These are phyloP conservation scores for Amanita fuliginea DNA, from an alignment of 768 basidiomycete species.

Conservation along the genomic window DNA sequence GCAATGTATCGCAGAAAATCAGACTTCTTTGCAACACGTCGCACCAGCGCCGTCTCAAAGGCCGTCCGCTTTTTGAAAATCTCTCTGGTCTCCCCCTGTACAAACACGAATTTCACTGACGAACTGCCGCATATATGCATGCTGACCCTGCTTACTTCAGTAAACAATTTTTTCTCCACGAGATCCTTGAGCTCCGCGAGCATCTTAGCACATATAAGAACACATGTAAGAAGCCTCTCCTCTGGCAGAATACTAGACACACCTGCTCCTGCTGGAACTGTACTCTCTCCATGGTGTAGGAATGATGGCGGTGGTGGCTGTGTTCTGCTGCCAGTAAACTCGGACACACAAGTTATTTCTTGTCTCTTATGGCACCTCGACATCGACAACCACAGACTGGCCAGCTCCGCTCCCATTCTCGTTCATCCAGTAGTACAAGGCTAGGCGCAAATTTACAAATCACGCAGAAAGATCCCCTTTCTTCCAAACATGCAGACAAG, in stretches of 20 bases:
- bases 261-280: constrained; percentile 92
- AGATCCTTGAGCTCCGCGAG: constrained; percentile 93
- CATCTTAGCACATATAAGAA: constrained; percentile 48
- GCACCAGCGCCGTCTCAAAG: constrained; percentile 76
- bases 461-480: constrained; percentile 46
- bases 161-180: constrained; percentile 76
- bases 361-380: constrained; percentile 38
- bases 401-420: constrained; percentile 49
- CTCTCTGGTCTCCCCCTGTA: constrained; percentile 66
- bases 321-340: constrained; percentile 4
- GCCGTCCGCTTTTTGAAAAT: constrained; percentile 78
- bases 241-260: constrained; percentile 7
- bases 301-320: constrained; percentile 1
- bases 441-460: constrained; percentile 51
- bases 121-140: too few species aligned
- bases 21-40: constrained; percentile 73
- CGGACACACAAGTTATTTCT: constrained; percentile 4
- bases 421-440: constrained; percentile 52
- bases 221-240: constrained; percentile 5
- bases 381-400: constrained; percentile 34
- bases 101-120: neutral
- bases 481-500: constrained; percentile 37
- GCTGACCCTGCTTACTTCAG: constrained; percentile 38
- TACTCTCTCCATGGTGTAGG: constrained; percentile 73
- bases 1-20: constrained; percentile 89